Evolutionary conservation across 2,329 filamentous ascomycete genomes (phyloP), one percentile per base, ranked within the genome.

Genomic region (Nemania abortiva): DNA sequence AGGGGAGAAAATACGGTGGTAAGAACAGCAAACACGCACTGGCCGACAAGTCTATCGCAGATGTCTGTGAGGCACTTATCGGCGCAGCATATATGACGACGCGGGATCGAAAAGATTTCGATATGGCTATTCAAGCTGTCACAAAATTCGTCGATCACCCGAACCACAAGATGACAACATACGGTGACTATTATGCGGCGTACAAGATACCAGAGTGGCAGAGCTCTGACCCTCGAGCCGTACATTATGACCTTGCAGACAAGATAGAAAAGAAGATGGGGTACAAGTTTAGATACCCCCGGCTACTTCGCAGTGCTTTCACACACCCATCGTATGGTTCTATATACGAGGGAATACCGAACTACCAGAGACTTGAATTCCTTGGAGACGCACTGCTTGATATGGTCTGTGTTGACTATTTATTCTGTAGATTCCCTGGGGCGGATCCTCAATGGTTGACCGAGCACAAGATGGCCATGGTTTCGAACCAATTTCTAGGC

Each of bases 401-500:
- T 54, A 78, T 79, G 77, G 71, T 73, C 11, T 93, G 91, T 75
- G 91, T 98, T 63, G 92, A 95, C 74, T 90, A 93, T 74, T 85
- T 99, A 3, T 98, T 94, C 81, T 86, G 90, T 73, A 86, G 84
- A 3, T 94, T 92, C 74, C 94, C 94, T 0, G 84, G 88, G 60
- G 92, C 91, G 66, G 94, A 97, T 76, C 95, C 96, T 0, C 95
- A 98, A 78, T 98, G 95, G 95, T 85, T 99, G 68, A 98, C 96
- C 0, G 96, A 98, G 81, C 95, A 98, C 85, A 98, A 98, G 82
- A 98, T 97, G 90, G 94, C 95, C n/a, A 98, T 99, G 93, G 95
- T 96, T 0, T 96, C 93, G 62, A 99, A 99, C 82, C 94, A 95
- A 69, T 99, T 98, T 77, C 86, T 98, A 1, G 94, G 92, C 1